phyloP scores from a whole-genome alignment of 495 filamentous ascomycete species.

The Xylona heveae region DNA sequence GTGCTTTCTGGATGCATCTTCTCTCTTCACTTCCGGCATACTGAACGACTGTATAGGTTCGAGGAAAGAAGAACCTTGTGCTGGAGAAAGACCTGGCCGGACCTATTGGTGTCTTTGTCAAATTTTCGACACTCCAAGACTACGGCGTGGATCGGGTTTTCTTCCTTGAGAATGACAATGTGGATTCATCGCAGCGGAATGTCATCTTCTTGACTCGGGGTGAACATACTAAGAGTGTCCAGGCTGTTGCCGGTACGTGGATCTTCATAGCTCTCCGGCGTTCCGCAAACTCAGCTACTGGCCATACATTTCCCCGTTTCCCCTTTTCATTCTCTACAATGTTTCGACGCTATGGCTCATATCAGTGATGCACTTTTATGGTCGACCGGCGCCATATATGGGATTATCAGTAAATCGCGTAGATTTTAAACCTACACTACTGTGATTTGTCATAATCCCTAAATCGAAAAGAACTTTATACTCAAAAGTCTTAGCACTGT shows the following conservation, averaged over 20 bases:
- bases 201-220: constrained; percentile 80
- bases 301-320: constrained; percentile 1
- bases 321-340: neutral
- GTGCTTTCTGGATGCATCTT: constrained; percentile 23
- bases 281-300: too few relatives aligned
- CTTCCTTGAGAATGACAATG: constrained; percentile 83
- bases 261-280: too few relatives aligned
- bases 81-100: constrained; percentile 81
- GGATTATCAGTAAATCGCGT: constrained; percentile 42
- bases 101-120: constrained; percentile 74
- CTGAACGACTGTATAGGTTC: constrained; percentile 36
- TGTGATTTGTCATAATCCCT: constrained; percentile 44
- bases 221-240: constrained; percentile 64
- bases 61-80: constrained; percentile 95
- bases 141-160: constrained; percentile 96
- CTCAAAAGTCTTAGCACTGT: too few relatives aligned
- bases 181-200: constrained; percentile 83
- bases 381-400: constrained; percentile 28
- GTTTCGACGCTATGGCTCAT: constrained; percentile 17
- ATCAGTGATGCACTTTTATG: constrained; percentile 41
- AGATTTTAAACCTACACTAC: constrained; percentile 34
- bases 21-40: constrained; percentile 9
- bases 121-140: constrained; percentile 75
- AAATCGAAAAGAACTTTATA: constrained; percentile 35
- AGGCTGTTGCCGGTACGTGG: constrained; percentile 70